phyloP scores from a whole-genome alignment of 164 flowering plant species.

The Cinnamomum micranthum region DNA sequence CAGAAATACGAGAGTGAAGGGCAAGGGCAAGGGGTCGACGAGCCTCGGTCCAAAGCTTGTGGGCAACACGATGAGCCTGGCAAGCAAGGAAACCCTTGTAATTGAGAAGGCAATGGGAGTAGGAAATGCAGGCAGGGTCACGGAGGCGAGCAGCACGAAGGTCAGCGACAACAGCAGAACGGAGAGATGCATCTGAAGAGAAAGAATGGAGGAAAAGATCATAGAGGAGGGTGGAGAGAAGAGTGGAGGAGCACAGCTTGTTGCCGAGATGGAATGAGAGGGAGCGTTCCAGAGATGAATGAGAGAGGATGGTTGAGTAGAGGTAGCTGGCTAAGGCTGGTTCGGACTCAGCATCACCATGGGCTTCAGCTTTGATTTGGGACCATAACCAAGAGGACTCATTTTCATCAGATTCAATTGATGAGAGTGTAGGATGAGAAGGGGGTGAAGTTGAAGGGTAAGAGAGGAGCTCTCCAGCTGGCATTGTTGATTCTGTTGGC shows the following conservation, averaged over 20 bases:
- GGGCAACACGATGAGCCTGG: conserved; percentile 59
- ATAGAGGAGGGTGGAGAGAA: conserved; percentile 78
- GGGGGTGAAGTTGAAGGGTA: not conserved
- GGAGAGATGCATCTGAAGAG: conserved; percentile 46
- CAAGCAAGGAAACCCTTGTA: conserved; percentile 86
- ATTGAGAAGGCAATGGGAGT: conserved; percentile 79
- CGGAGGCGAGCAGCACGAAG: conserved; percentile 69
- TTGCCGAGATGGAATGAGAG: conserved; percentile 75
- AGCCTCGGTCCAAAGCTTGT: conserved; percentile 51
- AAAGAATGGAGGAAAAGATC: conserved; percentile 73
- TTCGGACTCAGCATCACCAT: conserved; percentile 73
- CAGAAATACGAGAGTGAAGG: conserved; percentile 55
- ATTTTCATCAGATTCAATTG: conserved; percentile 20
- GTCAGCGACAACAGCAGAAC: conserved; percentile 69
- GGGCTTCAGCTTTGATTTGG: conserved; percentile 70
- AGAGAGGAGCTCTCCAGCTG: conserved; percentile 5
- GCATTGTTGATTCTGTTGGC: not conserved
- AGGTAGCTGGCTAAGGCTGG: conserved; percentile 85
- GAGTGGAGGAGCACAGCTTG: conserved; percentile 79
- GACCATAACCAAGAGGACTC: conserved; percentile 50
- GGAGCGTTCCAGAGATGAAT: conserved; percentile 61
- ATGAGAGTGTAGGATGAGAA: not conserved
- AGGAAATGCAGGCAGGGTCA: conserved; percentile 83
- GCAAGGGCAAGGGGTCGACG: conserved; percentile 51
- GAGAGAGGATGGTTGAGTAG: conserved; percentile 77